A percentile compares a stretch with the other conserved stretches of the same genome.
phyloP scores from a whole-genome alignment of 108 stramenopile genomes.

The Heterococcus sp. region DNA sequence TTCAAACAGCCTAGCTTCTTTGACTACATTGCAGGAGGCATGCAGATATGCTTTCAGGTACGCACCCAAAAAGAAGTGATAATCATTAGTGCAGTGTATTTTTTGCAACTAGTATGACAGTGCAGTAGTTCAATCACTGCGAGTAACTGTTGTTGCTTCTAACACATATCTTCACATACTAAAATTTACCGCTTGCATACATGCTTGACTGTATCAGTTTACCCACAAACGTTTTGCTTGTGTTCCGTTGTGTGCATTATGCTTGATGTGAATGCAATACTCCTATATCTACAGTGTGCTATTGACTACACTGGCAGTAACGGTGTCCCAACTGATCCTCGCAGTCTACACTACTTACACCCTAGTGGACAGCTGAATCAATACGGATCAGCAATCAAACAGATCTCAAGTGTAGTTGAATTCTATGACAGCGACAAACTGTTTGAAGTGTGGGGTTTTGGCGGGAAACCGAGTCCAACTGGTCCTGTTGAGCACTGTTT shows the following conservation, averaged over 20 bases:
- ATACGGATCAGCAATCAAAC: slow-evolving; percentile 72
- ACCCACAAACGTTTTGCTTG: too few relatives aligned
- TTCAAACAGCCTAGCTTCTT: slow-evolving; percentile 13
- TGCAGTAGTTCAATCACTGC: too few relatives aligned
- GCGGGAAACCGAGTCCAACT: slow-evolving; percentile 65
- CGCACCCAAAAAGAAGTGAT: too few relatives aligned
- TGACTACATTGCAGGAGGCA: slow-evolving; percentile 52
- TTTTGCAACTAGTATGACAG: too few relatives aligned
- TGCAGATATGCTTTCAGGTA: slow-evolving; percentile 37
- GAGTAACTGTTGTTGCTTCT: too few relatives aligned
- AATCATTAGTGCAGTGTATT: too few relatives aligned
- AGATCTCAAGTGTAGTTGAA: slow-evolving; percentile 68
- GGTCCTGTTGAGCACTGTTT: slow-evolving; percentile 40
- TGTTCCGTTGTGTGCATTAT: too few relatives aligned
- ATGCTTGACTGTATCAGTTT: too few relatives aligned
- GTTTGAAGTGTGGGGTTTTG: slow-evolving; percentile 81
- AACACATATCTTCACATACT: too few relatives aligned
- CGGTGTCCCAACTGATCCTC: slow-evolving; percentile 69
- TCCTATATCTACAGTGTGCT: slow-evolving; percentile 31
- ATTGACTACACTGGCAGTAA: slow-evolving; percentile 88
- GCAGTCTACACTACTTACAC: slow-evolving; percentile 50
- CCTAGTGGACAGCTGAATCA: slow-evolving; percentile 25
- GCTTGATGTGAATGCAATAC: too few relatives aligned
- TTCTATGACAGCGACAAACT: slow-evolving; percentile 69
- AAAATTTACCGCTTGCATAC: too few relatives aligned